These are phyloP conservation scores for Cucurbita argyrosperma DNA, from an alignment of 306 rosid species.

Conservation along the genomic window DNA sequence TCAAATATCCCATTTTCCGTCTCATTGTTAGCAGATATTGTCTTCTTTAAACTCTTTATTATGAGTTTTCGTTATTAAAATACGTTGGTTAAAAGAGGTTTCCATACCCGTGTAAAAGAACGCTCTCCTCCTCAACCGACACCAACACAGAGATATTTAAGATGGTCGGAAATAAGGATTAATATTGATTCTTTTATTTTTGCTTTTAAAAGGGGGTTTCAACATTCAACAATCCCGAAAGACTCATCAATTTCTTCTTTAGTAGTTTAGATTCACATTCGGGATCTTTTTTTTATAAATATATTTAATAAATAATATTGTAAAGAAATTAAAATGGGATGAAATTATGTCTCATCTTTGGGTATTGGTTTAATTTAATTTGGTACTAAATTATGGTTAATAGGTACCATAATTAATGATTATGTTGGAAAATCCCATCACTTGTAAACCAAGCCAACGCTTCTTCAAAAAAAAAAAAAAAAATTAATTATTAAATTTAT, in stretches of 20 bases:
- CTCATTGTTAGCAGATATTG: too few species aligned
- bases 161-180: neutral
- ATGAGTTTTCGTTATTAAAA: too few species aligned
- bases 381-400: neutral
- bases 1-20: too few species aligned
- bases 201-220: neutral
- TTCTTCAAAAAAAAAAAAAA: neutral
- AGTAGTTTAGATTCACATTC: conserved; percentile 3
- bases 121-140: too few species aligned
- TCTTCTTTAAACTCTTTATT: too few species aligned
- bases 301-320: neutral
- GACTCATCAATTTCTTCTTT: neutral
- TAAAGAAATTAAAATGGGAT: neutral
- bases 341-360: neutral
- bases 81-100: too few species aligned
- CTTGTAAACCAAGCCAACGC: neutral
- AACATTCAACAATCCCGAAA: neutral
- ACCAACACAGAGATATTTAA: too few species aligned
- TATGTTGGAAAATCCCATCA: neutral
- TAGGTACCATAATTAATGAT: neutral
- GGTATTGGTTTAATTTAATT: neutral
- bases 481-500: too few species aligned
- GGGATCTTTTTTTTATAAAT: neutral
- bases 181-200: neutral
- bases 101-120: too few species aligned